Percentiles rank a stretch among this genome's conserved stretches.
Conservation (phyloP, 1,139 yeast genomes). For the Yamadazyma atmosphaerica region DNA sequence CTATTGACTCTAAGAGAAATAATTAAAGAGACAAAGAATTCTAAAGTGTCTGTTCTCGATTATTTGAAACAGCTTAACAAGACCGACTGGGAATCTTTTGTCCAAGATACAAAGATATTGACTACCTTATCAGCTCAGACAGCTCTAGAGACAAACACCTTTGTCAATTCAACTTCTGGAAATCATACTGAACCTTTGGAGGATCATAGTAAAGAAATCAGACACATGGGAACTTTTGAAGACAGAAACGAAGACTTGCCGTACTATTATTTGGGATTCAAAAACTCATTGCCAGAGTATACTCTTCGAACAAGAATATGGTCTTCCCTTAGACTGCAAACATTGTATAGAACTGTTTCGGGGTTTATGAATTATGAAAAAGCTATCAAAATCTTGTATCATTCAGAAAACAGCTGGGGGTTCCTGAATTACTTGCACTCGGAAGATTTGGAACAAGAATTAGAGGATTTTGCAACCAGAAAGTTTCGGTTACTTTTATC, state of each 20-base stretch:
- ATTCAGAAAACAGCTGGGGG: slow-evolving; percentile 57
- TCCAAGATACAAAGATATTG: slow-evolving; percentile 56
- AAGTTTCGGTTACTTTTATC: slow-evolving; percentile 71
- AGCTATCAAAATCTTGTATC: slow-evolving; percentile 66
- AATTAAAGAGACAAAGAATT: slow-evolving; percentile 56
- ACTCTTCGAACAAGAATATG: slow-evolving; percentile 72
- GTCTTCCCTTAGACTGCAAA: slow-evolving; percentile 80
- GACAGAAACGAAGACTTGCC: slow-evolving; percentile 57
- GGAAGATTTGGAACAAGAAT: slow-evolving; percentile 38
- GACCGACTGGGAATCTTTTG: slow-evolving; percentile 77
- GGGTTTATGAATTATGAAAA: slow-evolving; percentile 72
- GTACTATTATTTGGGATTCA: slow-evolving; percentile 69
- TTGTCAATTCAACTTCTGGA: background rate
- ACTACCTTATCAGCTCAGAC: slow-evolving; percentile 14
- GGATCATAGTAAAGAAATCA: too few relatives aligned
- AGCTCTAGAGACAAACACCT: background rate
- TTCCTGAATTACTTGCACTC: slow-evolving; percentile 13
- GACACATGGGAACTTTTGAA: slow-evolving; percentile 2
- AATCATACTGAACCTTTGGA: background rate
- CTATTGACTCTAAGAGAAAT: slow-evolving; percentile 64
- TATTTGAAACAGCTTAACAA: slow-evolving; percentile 70
- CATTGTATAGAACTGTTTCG: slow-evolving; percentile 72
- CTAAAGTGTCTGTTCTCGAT: slow-evolving; percentile 69
- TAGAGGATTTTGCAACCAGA: slow-evolving; percentile 55
- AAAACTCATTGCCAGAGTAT: slow-evolving; percentile 58